These are phyloP conservation scores for Malus domestica DNA, from an alignment of 306 rosid genomes.

Conservation along the genomic window ASM211411v1 NC_041793.1:29374501-29375000, in stretches of 20 bases:
- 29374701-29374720: slow-evolving; percentile 67
- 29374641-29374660: slow-evolving; percentile 44
- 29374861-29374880: too few species aligned
- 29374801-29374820: background rate
- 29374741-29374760: slow-evolving; percentile 83
- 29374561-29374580: background rate
- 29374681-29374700: slow-evolving; percentile 79
- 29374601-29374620: slow-evolving; percentile 88
- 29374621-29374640: slow-evolving; percentile 64
- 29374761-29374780: slow-evolving; percentile 42
- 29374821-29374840: background rate
- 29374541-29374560: too few species aligned
- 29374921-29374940: too few species aligned
- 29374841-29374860: background rate
- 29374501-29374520: too few species aligned
- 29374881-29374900: too few species aligned
- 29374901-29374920: too few species aligned
- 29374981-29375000: too few species aligned
- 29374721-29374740: slow-evolving; percentile 51
- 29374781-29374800: background rate
- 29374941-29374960: too few species aligned
- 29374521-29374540: too few species aligned
- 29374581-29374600: slow-evolving; percentile 52
- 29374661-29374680: slow-evolving; percentile 74
- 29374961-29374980: too few species aligned